Evolutionary conservation across 495 filamentous ascomycete species (phyloP), one percentile per base, ranked within the genome.

Genomic region (Chlorociboria aeruginascens): DNA sequence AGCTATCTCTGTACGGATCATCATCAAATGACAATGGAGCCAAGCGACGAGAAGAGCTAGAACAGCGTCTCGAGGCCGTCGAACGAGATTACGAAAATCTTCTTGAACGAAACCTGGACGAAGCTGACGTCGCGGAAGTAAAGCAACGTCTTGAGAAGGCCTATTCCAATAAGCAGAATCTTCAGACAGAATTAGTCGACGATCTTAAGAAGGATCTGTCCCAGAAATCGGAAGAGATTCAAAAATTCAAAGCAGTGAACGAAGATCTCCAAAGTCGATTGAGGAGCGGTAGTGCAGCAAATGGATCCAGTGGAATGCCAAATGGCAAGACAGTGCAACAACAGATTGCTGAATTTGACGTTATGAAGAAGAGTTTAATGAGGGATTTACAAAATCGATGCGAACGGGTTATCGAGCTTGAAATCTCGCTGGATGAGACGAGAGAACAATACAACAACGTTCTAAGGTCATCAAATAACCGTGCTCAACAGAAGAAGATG

Each of bases 311-410:
- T 71, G 52, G 44, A 17, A 54, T 51, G 38, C 71, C 80, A 38
- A 86, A 85, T 48, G 85, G 87, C 72, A 95, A 95, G 72, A 90
- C 86, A n/a, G 72, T 95, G 37, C 86, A 95, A 57, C 89, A 97
- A 66, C 90, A 95, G 68, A 89, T 98, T 60, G 84, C 92, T 46
- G 92, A 98, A 57, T 98, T 98, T 53, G 92, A 98, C 67, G 83
- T 83, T 32, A 98, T 98, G 90, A 98, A 98, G 77, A 98, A 98
- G 77, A 92, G 85, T 38, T 70, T 98, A 52, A 98, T 98, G 92
- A 84, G 92, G 48, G 92, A 98, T 67, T 71, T 98, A 45, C 92
- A 98, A 67, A 98, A 98, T 69, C 79, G 92, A 37, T 98, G 92
- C 66, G 92, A 98, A 69, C 79, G 92, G 54, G 89, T 98, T 37